Base-by-base conservation (phyloP, 176 grass and related monocot species). In the Cenchrus fungigraminus region DNA sequence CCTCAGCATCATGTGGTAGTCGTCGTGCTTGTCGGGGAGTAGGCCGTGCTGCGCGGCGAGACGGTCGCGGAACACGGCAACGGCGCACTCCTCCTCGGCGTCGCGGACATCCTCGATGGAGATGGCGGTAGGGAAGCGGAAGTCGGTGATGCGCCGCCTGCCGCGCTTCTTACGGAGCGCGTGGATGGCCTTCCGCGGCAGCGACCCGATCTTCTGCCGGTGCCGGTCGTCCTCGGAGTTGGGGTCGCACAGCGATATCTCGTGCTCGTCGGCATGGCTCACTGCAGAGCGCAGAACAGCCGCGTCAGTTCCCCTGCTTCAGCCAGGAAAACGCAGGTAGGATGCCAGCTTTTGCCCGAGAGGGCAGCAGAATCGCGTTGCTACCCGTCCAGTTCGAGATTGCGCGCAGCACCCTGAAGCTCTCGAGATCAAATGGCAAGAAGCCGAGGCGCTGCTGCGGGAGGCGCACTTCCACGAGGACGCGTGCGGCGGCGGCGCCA, bases 31-130 rank as follows among this genome's bases (percentile, higher is more conserved):
- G 79, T 94, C 91, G 34, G 97, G 84, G 45, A 99, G 86, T 76
- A 99, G 75, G 51, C 91, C 74, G 43, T 92, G 90, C 8, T 34
- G 90, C 8, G 92, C 82, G 58, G 91, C 84, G 43, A 99, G 94
- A 1, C 85, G 87, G 80, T 99, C 91, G 13, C 90, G 88, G 89
- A 99, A 97, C 13, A 92, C 88, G 76, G 84, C n/a, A 16, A 97
- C 97, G 19, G 92, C 90, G 73, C 85, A 91, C 89, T 99, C 97
- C 90, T 99, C 97, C 68, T 90, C 97, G 10, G 97, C 93, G 58
- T 97, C 94, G 71, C 94, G 89, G 58, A 99, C 84, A 68, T 99
- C 97, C 89, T 99, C 97, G 51, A 98, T 98, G 51, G 97, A 90
- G 72, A 97, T 90, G 28, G 94, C 91, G 61, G 91, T 87, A 34